Percentiles rank a stretch among this genome's conserved stretches.
Conservation (phyloP, 305 asterid genomes). For the Fraxinus nigra region DNA sequence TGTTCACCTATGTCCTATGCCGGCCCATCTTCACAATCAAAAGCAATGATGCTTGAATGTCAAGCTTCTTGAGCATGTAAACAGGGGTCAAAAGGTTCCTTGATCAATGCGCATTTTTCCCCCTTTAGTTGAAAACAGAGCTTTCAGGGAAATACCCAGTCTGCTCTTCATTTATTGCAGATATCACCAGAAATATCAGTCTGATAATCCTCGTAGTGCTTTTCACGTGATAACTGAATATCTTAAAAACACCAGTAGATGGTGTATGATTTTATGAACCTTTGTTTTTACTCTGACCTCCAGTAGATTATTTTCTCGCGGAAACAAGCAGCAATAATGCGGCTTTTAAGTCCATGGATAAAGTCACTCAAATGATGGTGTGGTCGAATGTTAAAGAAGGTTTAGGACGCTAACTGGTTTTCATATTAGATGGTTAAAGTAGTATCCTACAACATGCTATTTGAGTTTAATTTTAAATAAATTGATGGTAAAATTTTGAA, state of each 20-base stretch:
- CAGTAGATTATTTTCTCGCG: not conserved
- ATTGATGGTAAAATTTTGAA: conserved; percentile 9
- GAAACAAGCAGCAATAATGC: not conserved
- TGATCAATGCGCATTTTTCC: not conserved
- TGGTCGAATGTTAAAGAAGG: not conserved
- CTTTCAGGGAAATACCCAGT: not conserved
- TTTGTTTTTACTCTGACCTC: not conserved
- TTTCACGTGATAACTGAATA: not conserved
- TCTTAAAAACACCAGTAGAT: not conserved
- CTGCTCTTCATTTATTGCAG: not conserved
- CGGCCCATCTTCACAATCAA: not conserved
- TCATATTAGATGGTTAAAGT: not conserved
- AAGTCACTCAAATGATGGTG: not conserved
- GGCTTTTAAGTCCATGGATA: not conserved
- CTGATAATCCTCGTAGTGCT: not conserved
- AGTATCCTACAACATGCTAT: not conserved
- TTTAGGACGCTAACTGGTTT: not conserved
- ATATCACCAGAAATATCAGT: not conserved
- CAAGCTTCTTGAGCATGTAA: not conserved
- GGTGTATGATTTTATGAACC: not conserved
- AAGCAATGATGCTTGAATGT: not conserved
- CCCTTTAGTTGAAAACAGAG: not conserved
- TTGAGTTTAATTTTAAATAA: not conserved
- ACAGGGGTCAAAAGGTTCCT: not conserved
- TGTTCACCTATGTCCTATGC: not conserved